phyloP scores from a whole-genome alignment of 169 alveolate species.

The Eimeria praecox region DNA sequence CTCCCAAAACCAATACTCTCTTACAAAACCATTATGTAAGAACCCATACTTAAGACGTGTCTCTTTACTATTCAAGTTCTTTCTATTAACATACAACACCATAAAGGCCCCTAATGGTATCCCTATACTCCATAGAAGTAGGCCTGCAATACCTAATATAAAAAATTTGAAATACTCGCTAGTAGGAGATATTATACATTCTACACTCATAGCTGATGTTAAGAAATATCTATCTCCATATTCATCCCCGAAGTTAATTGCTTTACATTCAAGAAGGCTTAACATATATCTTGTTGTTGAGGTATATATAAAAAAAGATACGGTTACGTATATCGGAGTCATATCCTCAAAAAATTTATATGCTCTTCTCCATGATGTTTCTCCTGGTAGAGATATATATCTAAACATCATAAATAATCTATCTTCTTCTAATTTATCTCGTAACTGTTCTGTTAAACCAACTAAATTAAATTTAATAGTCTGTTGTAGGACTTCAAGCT shows the following conservation, averaged over 20 bases:
- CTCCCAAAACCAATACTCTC: constrained; percentile 91
- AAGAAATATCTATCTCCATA: constrained; percentile 84
- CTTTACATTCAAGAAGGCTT: constrained; percentile 89
- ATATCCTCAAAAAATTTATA: constrained; percentile 89
- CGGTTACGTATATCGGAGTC: constrained; percentile 92
- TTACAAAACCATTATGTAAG: constrained; percentile 90
- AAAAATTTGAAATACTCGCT: constrained; percentile 86
- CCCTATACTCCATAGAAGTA: constrained; percentile 90
- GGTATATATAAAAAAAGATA: constrained; percentile 89
- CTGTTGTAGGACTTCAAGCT: constrained; percentile 80
- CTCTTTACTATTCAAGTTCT: constrained; percentile 87
- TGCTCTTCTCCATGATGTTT: constrained; percentile 83
- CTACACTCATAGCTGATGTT: constrained; percentile 89
- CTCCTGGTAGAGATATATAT: constrained; percentile 87
- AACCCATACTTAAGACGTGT: constrained; percentile 90
- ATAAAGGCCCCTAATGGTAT: constrained; percentile 89
- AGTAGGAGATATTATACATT: constrained; percentile 86
- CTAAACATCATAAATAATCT: constrained; percentile 89
- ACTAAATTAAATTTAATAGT: constrained; percentile 84
- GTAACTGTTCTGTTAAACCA: constrained; percentile 83
- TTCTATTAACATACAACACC: constrained; percentile 87
- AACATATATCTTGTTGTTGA: constrained; percentile 88
- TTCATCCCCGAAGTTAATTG: constrained; percentile 84
- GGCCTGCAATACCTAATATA: constrained; percentile 87
- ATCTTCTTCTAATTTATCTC: constrained; percentile 87